These are phyloP conservation scores for Tuber melanosporum DNA, from an alignment of 495 filamentous ascomycete genomes.

Conservation along the genomic window DNA sequence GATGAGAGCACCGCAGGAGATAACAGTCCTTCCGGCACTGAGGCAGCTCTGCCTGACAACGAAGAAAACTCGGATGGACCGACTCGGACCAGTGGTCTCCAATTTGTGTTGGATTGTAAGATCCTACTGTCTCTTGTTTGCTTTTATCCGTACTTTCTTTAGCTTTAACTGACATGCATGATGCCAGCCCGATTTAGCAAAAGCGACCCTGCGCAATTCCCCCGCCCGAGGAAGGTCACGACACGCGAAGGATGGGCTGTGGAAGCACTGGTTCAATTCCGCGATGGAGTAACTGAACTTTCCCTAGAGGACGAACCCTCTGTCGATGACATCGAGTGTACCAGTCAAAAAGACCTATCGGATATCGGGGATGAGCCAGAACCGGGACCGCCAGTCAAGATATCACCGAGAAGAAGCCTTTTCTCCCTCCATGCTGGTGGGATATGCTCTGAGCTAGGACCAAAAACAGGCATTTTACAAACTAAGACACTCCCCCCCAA, in stretches of 20 bases:
- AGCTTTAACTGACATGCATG: slow-evolving; percentile 4
- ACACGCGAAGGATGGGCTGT: slow-evolving; percentile 31
- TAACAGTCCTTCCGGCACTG: not conserved
- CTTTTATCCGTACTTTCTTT: not conserved
- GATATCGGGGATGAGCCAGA: not conserved
- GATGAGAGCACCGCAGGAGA: not conserved
- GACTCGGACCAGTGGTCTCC: not conserved
- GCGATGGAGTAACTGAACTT: not conserved
- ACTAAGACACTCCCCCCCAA: not conserved
- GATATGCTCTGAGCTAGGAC: not conserved
- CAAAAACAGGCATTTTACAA: not conserved
- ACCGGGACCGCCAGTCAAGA: not conserved
- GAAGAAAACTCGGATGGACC: not conserved
- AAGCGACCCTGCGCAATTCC: slow-evolving; percentile 25
- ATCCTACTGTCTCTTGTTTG: not conserved
- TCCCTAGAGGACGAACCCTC: not conserved
- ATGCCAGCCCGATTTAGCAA: slow-evolving; percentile 20
- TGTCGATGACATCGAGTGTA: not conserved
- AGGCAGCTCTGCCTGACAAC: not conserved
- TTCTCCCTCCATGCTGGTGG: not conserved
- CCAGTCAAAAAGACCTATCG: not conserved
- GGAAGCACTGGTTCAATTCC: slow-evolving; percentile 5
- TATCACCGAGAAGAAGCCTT: not conserved
- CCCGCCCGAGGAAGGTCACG: slow-evolving; percentile 26
- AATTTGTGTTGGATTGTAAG: slow-evolving; percentile 31